Conservation (phyloP, 164 flowering plant genomes). For the Vitis cinerea region DNA sequence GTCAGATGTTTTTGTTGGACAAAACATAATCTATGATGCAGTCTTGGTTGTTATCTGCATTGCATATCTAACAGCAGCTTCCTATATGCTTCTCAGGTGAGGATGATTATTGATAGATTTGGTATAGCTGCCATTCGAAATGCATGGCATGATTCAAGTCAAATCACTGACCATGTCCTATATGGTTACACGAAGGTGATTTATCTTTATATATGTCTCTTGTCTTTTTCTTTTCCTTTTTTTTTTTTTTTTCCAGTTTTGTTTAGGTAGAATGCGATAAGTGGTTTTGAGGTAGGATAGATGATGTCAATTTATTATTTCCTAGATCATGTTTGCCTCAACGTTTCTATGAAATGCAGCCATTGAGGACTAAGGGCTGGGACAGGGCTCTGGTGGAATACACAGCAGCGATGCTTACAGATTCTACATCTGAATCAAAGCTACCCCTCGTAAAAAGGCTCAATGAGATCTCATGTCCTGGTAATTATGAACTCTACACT, state of each 20-base stretch:
- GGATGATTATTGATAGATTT: constrained; percentile 74
- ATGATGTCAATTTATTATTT: neutral
- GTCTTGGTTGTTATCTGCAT: neutral
- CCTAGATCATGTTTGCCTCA: constrained; percentile 3
- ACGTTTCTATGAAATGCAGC: constrained; percentile 50
- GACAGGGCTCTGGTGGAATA: constrained; percentile 79
- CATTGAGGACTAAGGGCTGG: constrained; percentile 76
- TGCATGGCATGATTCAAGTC: constrained; percentile 80
- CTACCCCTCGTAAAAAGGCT: constrained; percentile 65
- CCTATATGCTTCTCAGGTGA: constrained; percentile 45
- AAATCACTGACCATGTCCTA: constrained; percentile 56
- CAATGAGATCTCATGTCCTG: constrained; percentile 80
- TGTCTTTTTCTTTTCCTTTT: too few relatives aligned
- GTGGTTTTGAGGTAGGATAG: neutral
- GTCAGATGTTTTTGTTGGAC: neutral
- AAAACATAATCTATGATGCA: neutral
- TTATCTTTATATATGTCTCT: neutral
- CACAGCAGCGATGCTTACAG: constrained; percentile 61
- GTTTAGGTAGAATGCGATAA: neutral
- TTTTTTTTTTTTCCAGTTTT: neutral
- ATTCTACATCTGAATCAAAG: constrained; percentile 44
- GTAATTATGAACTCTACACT: constrained; percentile 27
- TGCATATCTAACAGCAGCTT: neutral
- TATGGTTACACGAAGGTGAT: constrained; percentile 82
- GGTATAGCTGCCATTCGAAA: constrained; percentile 61